Percentiles rank a stretch among this genome's conserved stretches.
These are phyloP conservation scores for Suillus cothurnatus DNA, from an alignment of 768 basidiomycete genomes.

Conservation along the genomic window DNA sequence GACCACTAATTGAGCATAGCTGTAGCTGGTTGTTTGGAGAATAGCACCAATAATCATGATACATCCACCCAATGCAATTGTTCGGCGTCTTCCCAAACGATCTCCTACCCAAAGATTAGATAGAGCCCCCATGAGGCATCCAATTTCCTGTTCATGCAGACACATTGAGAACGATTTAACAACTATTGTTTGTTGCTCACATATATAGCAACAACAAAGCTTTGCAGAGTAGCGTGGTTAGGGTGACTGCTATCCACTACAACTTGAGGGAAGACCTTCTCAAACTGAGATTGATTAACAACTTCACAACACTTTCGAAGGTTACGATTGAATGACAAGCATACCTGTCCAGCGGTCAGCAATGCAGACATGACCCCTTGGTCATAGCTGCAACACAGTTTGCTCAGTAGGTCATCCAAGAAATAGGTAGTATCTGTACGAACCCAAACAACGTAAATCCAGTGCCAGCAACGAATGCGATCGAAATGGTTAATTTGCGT, in stretches of 20 bases:
- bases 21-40: conserved; percentile 56
- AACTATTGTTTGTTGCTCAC: conserved; percentile 33
- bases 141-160: conserved; percentile 51
- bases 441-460: conserved; percentile 68
- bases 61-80: conserved; percentile 58
- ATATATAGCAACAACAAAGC: conserved; percentile 61
- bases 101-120: conserved; percentile 66
- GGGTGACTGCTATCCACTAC: conserved; percentile 40
- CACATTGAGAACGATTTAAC: neutral
- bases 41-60: conserved; percentile 68
- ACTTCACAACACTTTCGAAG: neutral
- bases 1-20: conserved; percentile 62
- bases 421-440: conserved; percentile 10
- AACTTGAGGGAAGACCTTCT: conserved; percentile 58
- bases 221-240: conserved; percentile 56
- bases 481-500: conserved; percentile 43
- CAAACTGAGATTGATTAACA: conserved; percentile 42
- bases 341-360: conserved; percentile 54
- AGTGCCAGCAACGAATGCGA: conserved; percentile 59
- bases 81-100: conserved; percentile 55
- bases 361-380: conserved; percentile 75
- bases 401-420: neutral
- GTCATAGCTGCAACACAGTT: conserved; percentile 48
- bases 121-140: conserved; percentile 64
- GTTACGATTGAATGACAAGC: neutral